Percentiles rank a stretch among this genome's conserved stretches.
phyloP scores from a whole-genome alignment of 345 rosid genomes.

The Pistacia integerrima region DNA sequence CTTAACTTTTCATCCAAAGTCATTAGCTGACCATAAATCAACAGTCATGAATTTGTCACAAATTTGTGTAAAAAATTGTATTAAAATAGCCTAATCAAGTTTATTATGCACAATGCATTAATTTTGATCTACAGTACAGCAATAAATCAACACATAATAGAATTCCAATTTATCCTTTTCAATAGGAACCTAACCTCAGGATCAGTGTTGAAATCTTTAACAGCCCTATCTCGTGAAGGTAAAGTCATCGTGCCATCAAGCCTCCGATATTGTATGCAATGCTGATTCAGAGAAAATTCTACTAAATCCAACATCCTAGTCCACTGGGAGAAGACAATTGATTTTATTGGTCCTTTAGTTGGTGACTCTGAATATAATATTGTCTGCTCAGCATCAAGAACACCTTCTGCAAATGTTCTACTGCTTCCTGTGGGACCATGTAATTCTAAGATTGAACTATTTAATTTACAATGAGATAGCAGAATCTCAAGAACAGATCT shows the following conservation, averaged over 20 bases:
- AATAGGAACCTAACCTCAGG: conserved; percentile 54
- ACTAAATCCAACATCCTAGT: conserved; percentile 89
- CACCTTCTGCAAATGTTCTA: conserved; percentile 32
- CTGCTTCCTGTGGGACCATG: conserved; percentile 30
- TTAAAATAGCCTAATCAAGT: too few species aligned
- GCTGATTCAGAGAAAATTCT: conserved; percentile 52
- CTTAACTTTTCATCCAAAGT: too few species aligned
- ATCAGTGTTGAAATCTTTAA: conserved; percentile 77
- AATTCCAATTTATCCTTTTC: not conserved
- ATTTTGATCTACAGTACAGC: not conserved
- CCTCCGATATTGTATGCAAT: conserved; percentile 66
- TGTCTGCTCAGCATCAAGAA: conserved; percentile 41
- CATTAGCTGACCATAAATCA: too few species aligned
- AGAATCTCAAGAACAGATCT: conserved; percentile 72
- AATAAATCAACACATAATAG: not conserved
- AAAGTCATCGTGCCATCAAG: conserved; percentile 91
- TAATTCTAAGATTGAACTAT: conserved; percentile 35
- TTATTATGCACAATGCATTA: conserved; percentile 7
- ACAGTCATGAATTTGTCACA: too few species aligned
- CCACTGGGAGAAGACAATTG: conserved; percentile 95
- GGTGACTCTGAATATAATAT: conserved; percentile 35
- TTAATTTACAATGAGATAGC: conserved; percentile 40
- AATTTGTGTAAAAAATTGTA: too few species aligned
- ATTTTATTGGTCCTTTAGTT: conserved; percentile 55
- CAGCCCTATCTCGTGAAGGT: conserved; percentile 75